Percentiles rank a stretch among this genome's conserved stretches.
These are phyloP conservation scores for Puccinia coronata DNA, from an alignment of 1,284 basidiomycete species.

Conservation along the genomic window DNA sequence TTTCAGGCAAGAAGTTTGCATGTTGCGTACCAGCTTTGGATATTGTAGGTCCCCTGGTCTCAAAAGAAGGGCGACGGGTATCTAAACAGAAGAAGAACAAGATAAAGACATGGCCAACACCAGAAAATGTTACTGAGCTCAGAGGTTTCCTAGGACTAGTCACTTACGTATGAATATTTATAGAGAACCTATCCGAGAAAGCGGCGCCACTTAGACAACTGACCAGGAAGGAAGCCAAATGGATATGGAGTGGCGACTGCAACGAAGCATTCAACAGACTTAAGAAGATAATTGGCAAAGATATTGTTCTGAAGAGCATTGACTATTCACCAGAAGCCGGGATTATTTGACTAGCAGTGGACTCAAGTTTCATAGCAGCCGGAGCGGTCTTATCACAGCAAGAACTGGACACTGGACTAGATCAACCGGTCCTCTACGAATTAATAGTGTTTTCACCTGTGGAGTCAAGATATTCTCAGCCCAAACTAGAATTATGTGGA, in stretches of 20 bases:
- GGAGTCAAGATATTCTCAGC: conserved; percentile 38
- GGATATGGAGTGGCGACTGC: neutral
- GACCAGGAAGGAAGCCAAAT: neutral
- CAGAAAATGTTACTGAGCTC: neutral
- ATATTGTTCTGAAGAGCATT: neutral
- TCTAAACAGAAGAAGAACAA: conserved; percentile 19
- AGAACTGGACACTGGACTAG: neutral
- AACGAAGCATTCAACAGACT: neutral
- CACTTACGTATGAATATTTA: conserved; percentile 30
- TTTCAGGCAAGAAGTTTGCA: conserved; percentile 27
- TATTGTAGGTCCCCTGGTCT: neutral
- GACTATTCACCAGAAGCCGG: neutral
- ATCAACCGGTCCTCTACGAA: conserved; percentile 7
- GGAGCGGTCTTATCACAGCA: conserved; percentile 7
- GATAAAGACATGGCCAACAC: neutral
- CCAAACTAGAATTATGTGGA: conserved; percentile 40
- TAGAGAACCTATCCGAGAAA: neutral
- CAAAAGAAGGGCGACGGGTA: neutral
- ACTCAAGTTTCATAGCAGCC: conserved; percentile 1
- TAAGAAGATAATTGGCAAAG: neutral
- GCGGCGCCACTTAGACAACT: neutral
- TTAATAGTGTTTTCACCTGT: conserved; percentile 2
- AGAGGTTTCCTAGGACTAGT: neutral
- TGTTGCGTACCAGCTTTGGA: conserved; percentile 5
- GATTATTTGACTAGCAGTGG: neutral